Evolutionary conservation across 164 flowering plant genomes (phyloP), one percentile per base, ranked within the genome.

Genomic region (Berberis thunbergii): DNA sequence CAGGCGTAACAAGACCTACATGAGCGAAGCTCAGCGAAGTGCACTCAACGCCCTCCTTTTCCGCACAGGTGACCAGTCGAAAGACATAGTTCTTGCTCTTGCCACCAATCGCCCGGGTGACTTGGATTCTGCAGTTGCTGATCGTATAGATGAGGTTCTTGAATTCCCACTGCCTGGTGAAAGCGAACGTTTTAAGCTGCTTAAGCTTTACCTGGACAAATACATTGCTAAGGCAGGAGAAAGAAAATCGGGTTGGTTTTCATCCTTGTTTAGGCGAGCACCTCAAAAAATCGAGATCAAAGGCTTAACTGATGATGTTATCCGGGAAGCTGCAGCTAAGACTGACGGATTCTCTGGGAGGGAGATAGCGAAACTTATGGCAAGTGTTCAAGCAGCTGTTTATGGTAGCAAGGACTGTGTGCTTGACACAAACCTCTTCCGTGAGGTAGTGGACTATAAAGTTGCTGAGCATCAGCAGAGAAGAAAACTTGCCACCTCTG

Each of bases 1-100:
- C 83, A 93, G 98, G 88, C 85, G 97, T 57, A 93, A 93, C 80
- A 93, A 91, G 76, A 93, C 88, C 48, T 83, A 93, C 62, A 91
- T 93, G 98, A 93, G 98, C 71, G 98, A 93, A 83, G 96, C 98
- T 58, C 98, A 93, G 64, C 80, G 98, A 63, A 93, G 98, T 71
- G 98, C 98, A 41, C 88, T 93, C 38, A 93, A 93, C 76, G 98
- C 98, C 9, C 87, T 93, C 8, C 86, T 93, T 45, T 88, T 87
- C 74, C 92, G 96, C 41, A 91, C 98, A 0, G 98, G 98, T 49
- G 98, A 93, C 76, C 98, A 93, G 78, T 93, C 98, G 43, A 93
- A 91, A 68, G 97, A 93, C 70, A 84, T 93, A 64, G 98, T 91
- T 50, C 88, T 93, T 55, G 98, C 96, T 40, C 95, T 93, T 48